Evolutionary conservation across 2,329 filamentous ascomycete genomes (phyloP), one percentile per base, ranked within the genome.

Genomic region (Pestalotiopsis sp.): DNA sequence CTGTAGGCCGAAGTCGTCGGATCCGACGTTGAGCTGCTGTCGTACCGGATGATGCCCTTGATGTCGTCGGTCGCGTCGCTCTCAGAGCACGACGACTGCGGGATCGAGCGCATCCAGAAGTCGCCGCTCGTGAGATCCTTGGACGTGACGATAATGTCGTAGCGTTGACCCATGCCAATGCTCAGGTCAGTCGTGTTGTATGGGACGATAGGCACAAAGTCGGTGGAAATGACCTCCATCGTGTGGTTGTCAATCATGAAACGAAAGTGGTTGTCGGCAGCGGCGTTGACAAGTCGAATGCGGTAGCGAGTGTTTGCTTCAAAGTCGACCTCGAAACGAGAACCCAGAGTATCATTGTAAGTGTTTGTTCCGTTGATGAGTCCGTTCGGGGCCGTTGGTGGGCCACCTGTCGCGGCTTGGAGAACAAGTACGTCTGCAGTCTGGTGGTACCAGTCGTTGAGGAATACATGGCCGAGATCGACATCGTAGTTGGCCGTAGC

Each of bases 401-500:
- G 80, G 6, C 76, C 79, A 38, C 14, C 66, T 13, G 69, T 72
- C 68, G 77, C 70, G 36, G 76, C 77, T 5, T 64, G 3, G 2
- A 66, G 45, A 49, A 78, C 80, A 1, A 84, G 73, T 65, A 81
- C 71, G 66, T 83, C 82, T 2, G 81, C 79, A 0, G 81, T 83
- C 4, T 70, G 69, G 69, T 88, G 85, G 71, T 84, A 84, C 87
- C 88, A 91, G 72, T 91, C 90, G 14, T 83, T 85, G 3, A 92
- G 75, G 31, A 89, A 82, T 1, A 92, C 72, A 13, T 83, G 79
- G 3, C 91, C 90, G 0, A 91, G 80, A 73, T 93, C 91, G 63
- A 86, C 82, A 69, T 93, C 89, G 72, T 91, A 91, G 73, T 88
- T 83, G 14, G 84, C 81, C 2, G 85, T 85, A 0, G 84, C 82